Evolutionary conservation across 371 early-diverging fungal genomes (phyloP), one percentile per base, ranked within the genome.

Genomic region (Lichtheimia corymbifera): DNA sequence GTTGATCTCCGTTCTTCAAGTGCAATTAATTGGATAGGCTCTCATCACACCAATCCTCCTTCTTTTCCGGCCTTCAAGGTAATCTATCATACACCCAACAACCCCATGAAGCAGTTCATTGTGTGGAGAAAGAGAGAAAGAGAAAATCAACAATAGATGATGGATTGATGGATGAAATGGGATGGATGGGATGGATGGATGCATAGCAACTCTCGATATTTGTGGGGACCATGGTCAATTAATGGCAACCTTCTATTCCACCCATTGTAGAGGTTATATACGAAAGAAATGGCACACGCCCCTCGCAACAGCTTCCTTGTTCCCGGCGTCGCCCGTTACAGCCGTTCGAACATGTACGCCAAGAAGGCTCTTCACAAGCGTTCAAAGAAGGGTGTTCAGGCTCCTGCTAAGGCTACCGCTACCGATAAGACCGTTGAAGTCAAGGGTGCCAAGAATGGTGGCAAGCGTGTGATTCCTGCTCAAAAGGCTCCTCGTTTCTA

Each of bases 291-390:
- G 88, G 74, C 80, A 50, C 81, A 79, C 82, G 69, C 88, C 74
- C 83, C 90, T 62, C 87, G 90, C 76, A 91, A 90, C 80, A 79
- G 80, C 72, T 82, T 88, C 74, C 78, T 95, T 80, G 87, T 84
- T 70, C 89, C 91, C 61, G 96, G 96, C 66, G 87, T 95, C 65
- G 72, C 87, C 73, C 91, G 90, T 67, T 85, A 83, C 79, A 90
- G 92, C 69, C 93, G 95, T 73, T 88, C 92, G 53, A 75, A 76
- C 73, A 82, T 85, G 63, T 90, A 88, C 85, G 80, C 88, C 83
- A 89, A 88, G 87, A 89, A 91, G 79, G 93, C 88, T 55, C 79
- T 88, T 59, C 92, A 91, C 88, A 95, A 95, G 92, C 47, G 47
- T 22, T 80, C 77, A 70, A 79, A 84, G 75, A 90, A 88, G 81